phyloP scores from a whole-genome alignment of 768 basidiomycete species.

The Naganishia vishniacii region DNA sequence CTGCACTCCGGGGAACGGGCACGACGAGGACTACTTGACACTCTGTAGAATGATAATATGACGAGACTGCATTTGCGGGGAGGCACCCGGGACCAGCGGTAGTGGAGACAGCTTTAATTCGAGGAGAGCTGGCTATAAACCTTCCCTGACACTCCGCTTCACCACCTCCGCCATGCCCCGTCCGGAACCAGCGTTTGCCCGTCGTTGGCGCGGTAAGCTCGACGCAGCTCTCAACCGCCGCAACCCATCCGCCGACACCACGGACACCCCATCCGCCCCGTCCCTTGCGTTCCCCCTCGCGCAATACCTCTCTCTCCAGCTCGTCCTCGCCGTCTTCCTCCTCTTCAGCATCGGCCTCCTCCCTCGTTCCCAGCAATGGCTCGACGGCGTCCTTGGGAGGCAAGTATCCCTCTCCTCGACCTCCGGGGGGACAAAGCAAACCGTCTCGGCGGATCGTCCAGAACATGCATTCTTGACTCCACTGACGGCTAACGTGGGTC shows the following conservation, averaged over 20 bases:
- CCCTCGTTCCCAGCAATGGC: slow-evolving; percentile 31
- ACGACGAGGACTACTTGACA: no score
- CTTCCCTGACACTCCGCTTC: no score
- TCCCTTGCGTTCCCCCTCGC: slow-evolving; percentile 36
- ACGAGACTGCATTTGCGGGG: no score
- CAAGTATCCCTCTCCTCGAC: background rate
- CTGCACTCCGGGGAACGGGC: no score
- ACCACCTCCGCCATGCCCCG: background rate
- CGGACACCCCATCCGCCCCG: no score
- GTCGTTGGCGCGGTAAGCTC: slow-evolving; percentile 4
- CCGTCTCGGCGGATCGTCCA: slow-evolving; percentile 55
- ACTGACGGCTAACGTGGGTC: slow-evolving; percentile 59
- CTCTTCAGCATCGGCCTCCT: slow-evolving; percentile 35
- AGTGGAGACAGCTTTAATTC: no score
- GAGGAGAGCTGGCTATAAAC: no score
- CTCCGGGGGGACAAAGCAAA: slow-evolving; percentile 2
- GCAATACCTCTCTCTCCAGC: slow-evolving; percentile 36
- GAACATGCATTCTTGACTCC: slow-evolving; percentile 66
- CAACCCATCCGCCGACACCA: no score
- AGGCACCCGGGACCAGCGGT: no score
- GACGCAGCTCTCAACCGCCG: slow-evolving; percentile 5
- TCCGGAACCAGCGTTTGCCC: slow-evolving; percentile 9
- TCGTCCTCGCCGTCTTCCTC: slow-evolving; percentile 35
- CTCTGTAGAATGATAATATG: no score
- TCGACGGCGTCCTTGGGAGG: slow-evolving; percentile 2